Conservation (phyloP, 2,329 filamentous ascomycete genomes). For the Westerdykella sp. region DNA sequence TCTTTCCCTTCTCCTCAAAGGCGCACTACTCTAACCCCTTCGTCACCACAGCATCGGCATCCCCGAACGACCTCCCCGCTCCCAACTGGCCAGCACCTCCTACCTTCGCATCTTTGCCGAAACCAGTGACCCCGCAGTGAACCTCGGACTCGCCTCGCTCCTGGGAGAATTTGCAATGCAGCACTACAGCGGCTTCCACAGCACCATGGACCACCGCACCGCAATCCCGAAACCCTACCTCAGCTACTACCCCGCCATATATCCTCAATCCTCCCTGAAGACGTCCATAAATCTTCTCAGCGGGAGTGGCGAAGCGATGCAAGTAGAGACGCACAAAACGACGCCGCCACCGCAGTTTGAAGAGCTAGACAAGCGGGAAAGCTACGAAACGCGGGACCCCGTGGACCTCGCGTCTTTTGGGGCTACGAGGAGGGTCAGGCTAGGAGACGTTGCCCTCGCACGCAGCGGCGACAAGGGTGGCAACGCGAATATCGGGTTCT, state of each 20-base stretch:
- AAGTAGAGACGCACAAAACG: slow-evolving; percentile 40
- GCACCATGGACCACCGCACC: slow-evolving; percentile 24
- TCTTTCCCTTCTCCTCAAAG: not conserved
- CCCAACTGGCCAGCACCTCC: slow-evolving; percentile 26
- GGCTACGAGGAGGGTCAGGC: slow-evolving; percentile 14
- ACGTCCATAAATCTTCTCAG: slow-evolving; percentile 21
- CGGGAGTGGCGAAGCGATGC: slow-evolving; percentile 21
- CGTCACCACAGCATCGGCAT: slow-evolving; percentile 13
- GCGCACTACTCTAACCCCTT: not conserved
- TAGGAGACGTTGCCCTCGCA: slow-evolving; percentile 42
- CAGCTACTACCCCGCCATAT: slow-evolving; percentile 28
- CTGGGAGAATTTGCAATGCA: slow-evolving; percentile 26
- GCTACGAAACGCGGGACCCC: slow-evolving; percentile 25
- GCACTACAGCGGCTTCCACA: slow-evolving; percentile 29
- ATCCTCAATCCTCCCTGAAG: slow-evolving; percentile 20
- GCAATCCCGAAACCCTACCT: slow-evolving; percentile 27
- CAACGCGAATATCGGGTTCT: slow-evolving; percentile 29
- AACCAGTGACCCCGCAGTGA: slow-evolving; percentile 14
- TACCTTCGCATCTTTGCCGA: slow-evolving; percentile 31
- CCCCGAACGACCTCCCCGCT: slow-evolving; percentile 20
- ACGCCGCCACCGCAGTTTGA: slow-evolving; percentile 25
- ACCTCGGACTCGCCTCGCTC: slow-evolving; percentile 18
- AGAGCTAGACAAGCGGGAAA: slow-evolving; percentile 17
- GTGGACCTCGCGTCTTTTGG: slow-evolving; percentile 24
- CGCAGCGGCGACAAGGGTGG: slow-evolving; percentile 36